A percentile compares a stretch with the other conserved stretches of the same genome.
Conservation (phyloP, 495 filamentous ascomycete genomes). For the Copromyces sp. region DNA sequence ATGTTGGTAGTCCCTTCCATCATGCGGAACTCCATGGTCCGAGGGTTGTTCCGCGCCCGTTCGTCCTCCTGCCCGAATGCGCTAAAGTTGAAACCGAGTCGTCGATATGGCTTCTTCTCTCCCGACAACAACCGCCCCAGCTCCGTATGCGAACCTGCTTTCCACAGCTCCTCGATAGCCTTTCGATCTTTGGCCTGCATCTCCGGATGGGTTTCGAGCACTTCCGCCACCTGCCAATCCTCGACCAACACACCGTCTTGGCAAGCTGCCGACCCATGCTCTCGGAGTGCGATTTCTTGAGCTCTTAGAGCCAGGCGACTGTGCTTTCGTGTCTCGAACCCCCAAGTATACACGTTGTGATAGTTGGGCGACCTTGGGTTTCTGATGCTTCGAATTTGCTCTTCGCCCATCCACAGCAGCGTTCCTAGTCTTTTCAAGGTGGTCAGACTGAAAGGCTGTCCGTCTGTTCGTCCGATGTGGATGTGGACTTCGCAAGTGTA, state of each 20-base stretch:
- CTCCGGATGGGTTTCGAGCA: not conserved
- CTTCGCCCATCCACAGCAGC: constrained; percentile 22
- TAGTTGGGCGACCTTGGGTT: constrained; percentile 23
- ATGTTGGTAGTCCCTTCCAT: constrained; percentile 20
- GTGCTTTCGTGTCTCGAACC: constrained; percentile 13
- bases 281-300: not conserved
- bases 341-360: constrained; percentile 23
- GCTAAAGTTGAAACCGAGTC: constrained; percentile 28
- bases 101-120: constrained; percentile 10
- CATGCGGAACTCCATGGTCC: constrained; percentile 26
- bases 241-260: not conserved
- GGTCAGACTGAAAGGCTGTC: constrained; percentile 11
- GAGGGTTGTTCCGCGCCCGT: constrained; percentile 16
- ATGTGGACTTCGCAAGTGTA: constrained; percentile 24
- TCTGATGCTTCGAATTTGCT: constrained; percentile 20
- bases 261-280: not conserved
- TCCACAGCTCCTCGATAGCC: constrained; percentile 17
- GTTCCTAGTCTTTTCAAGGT: constrained; percentile 20
- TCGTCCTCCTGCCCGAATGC: constrained; percentile 24
- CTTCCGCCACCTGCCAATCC: constrained; percentile 4
- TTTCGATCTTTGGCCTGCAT: not conserved
- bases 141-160: constrained; percentile 7
- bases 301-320: constrained; percentile 16
- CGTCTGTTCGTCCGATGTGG: constrained; percentile 22
- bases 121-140: constrained; percentile 22